Evolutionary conservation across 441 rosid species (phyloP), one percentile per base, ranked within the genome.

Genomic region (Adansonia gregorii): DNA sequence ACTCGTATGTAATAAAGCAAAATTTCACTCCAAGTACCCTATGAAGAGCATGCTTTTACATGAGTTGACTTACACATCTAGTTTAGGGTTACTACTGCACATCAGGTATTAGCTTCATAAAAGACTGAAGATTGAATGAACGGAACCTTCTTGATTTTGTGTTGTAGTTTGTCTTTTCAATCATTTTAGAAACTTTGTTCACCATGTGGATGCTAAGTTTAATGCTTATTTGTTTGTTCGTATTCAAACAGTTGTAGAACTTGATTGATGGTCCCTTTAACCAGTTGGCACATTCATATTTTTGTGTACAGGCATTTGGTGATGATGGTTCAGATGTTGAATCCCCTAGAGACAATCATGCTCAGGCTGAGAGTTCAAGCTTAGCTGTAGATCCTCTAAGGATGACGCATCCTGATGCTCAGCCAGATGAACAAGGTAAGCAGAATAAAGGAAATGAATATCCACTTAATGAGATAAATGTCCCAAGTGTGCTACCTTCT

Each of bases 271-370:
- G 8, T 49, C 41, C 69, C 46, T 70, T 69, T 78, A 63, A 74
- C 22, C 8, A 14, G 59, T 41, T 66, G 59, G 43, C 35, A 14
- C 3, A 7, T 51, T 24, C 14, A 0, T 69, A 12, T 24, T 1
- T 14, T 51, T 69, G 67, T 75, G 52, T 86, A 80, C 86, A 96
- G 99, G 97, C 92, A 63, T 87, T 94, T 89, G 95, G 90, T 54
- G 93, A 91, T 72, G 94, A 94, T 85, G 94, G 92, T 80, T 96
- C 92, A 22, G 98, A 91, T 86, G 86, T 64, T 83, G 97, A 88
- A 80, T 88, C 91, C 61, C 90, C 97, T 9, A 85, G 84, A 83
- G 84, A 87, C 76, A 80, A 74, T 79, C 87, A 77, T 76, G 85
- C 78, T 78, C 76, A 81, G 59, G 84, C 81, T 72, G 90, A 87